Evolutionary conservation across 768 basidiomycete species (phyloP), one percentile per base, ranked within the genome.

Genomic region (Plicaturopsis crispa): DNA sequence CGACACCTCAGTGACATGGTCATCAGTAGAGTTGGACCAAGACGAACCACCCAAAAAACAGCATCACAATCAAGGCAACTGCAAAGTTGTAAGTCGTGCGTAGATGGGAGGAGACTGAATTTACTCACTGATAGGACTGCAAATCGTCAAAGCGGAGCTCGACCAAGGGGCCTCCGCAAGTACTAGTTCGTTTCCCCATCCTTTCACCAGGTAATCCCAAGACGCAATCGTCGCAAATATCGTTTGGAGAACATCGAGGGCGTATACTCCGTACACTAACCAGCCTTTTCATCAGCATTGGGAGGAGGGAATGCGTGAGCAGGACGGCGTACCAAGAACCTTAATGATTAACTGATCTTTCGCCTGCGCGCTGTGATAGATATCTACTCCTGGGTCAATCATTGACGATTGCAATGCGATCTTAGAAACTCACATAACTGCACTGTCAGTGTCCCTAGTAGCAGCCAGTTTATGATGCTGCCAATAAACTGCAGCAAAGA

Each of bases 191-290:
- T 54, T 48, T 13, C 50, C 42, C 57, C 55, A 47, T 12, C 43
- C 37, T 16, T 35, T 31, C 34, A 55, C 45, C 31, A 55, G 34
- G 31, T 42, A 37, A 24, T 32, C 42, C 48, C 51, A 54, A 16
- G 48, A 48, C 11, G 41, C 40, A 23, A 54, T 36, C 3, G 52
- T 49, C 12, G 47, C 44, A 19, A 55, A 40, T 3, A 46, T 45
- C 5, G 50, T 49, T 24, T 55, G 49, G 5, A 44, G 39, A 6
- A 49, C 22, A 26, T 53, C 52, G 23, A 51, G 46, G 7, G 42
- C 23, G 22, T 49, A 45, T 21, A 45, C 2, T 16, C 3, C 8
- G 4, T 18, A 31, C 2, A 36, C 34, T 36, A 30, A n/a, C n/a
- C n/a, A n/a, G n/a, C n/a, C 18, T n/a, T n/a, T n/a, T n/a, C n/a